Base-by-base conservation (phyloP, 73 alveolate genomes). In the Urostyla sp. region DNA sequence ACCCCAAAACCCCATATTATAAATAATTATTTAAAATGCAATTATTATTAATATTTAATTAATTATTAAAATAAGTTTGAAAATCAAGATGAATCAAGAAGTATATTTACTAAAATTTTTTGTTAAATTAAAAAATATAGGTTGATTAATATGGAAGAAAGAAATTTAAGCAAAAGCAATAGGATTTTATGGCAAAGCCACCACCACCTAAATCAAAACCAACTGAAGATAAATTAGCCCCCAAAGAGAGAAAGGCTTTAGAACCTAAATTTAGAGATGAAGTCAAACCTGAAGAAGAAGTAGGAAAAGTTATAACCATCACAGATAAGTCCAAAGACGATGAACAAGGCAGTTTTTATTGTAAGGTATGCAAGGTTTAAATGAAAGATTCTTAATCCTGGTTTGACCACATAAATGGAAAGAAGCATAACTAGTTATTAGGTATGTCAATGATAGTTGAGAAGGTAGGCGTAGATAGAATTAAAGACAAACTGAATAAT, bases 401-500 rank as follows among this genome's bases (percentile, higher is more conserved):
- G 57, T 38, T 23, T 48, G 94, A 87, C 40, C 94, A 87, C 54
- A 40, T 87, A 0, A 87, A 87, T 67, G 90, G 94, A 11, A 87
- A 87, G 80, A 63, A 69, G 69, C 94, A 87, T 31, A 80, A 87
- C 48, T 56, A 63, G 52, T 46, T 32, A 53, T 26, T 55, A 13
- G 94, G 94, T 0, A 80, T 77, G 88, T 63, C 85, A 44, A 87
- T 87, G 94, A 58, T 69, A 4, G 90, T 87, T 0, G 90, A 78
- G 80, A 66, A 52, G 48, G 80, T 60, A 0, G 60, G 81, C 0
- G 58, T 57, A 10, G 83, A 54, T 23, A 31, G 63, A 10, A 83
- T 86, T 21, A 86, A 86, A 80, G 72, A 57, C 16, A 86, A 69
- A 40, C 57, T 75, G 15, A 60, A 48, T 48, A 60, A 58, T 10